Percentiles rank a stretch among this genome's conserved stretches.
Conservation (phyloP, 345 rosid species). For the Aethionema arabicum region DNA sequence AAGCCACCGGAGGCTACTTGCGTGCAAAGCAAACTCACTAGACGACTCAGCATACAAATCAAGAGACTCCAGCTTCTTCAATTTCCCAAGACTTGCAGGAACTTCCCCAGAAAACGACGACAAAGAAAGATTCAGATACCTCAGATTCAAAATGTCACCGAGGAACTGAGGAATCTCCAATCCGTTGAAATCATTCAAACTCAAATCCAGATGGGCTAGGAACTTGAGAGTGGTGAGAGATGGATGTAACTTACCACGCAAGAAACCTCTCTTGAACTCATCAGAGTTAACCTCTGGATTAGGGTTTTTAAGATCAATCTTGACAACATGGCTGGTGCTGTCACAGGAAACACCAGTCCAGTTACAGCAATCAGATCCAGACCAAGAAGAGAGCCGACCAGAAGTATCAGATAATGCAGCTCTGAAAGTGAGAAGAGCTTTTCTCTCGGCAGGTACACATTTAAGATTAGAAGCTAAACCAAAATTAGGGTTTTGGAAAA, state of each 20-base stretch:
- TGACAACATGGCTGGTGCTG: conserved; percentile 36
- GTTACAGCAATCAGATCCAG: conserved; percentile 48
- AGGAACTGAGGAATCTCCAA: conserved; percentile 38
- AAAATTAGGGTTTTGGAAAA: conserved; percentile 1
- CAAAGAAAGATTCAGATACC: conserved; percentile 44
- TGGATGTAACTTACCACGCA: conserved; percentile 43
- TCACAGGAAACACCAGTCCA: conserved; percentile 47
- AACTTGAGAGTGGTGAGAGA: conserved; percentile 42
- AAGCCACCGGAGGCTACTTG: conserved; percentile 44
- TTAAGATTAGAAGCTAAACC: conserved; percentile 21
- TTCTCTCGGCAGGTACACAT: conserved; percentile 38
- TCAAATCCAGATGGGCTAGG: conserved; percentile 44
- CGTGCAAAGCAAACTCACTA: conserved; percentile 30
- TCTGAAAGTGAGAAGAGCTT: conserved; percentile 47
- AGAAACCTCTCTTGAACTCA: conserved; percentile 28
- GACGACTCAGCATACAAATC: conserved; percentile 42
- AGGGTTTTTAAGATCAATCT: conserved; percentile 43
- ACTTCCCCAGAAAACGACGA: conserved; percentile 39
- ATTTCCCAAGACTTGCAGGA: conserved; percentile 40
- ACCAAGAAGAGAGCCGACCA: conserved; percentile 46
- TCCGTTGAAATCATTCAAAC: conserved; percentile 40
- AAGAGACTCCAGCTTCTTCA: conserved; percentile 45
- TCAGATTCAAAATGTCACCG: conserved; percentile 32
- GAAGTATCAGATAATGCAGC: conserved; percentile 39
- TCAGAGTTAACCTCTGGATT: conserved; percentile 18